A percentile compares a stretch with the other conserved stretches of the same genome.
These are phyloP conservation scores for Cordyceps fumosorosea DNA, from an alignment of 2,329 filamentous ascomycete genomes.

Conservation along the genomic window DNA sequence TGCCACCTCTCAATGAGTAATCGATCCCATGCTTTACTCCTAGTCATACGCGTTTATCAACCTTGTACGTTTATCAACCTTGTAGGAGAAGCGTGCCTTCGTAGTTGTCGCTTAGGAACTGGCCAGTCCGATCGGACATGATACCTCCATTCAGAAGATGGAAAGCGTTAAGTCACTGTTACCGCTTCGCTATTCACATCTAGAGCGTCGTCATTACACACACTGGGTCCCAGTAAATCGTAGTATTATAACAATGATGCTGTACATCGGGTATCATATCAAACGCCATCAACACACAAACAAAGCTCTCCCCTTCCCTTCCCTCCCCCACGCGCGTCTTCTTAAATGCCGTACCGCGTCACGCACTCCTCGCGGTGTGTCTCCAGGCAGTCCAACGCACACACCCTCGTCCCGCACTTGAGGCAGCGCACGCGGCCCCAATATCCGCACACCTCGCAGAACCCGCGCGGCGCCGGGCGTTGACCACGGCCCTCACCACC, in stretches of 20 bases:
- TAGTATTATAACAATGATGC: neutral
- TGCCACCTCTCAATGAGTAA: too few species aligned
- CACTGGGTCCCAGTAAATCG: neutral
- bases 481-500: conserved; percentile 18
- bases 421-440: conserved; percentile 72
- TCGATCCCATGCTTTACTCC: too few species aligned
- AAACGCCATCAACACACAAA: neutral
- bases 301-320: too few species aligned
- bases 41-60: too few species aligned
- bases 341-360: conserved; percentile 50
- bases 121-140: too few species aligned
- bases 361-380: conserved; percentile 67
- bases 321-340: neutral
- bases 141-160: too few species aligned
- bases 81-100: too few species aligned
- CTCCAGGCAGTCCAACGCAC: conserved; percentile 67
- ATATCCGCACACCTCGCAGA: conserved; percentile 77
- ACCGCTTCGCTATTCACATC: neutral
- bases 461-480: conserved; percentile 52
- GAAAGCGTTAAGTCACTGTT: too few species aligned
- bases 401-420: conserved; percentile 73
- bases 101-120: too few species aligned
- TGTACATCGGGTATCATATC: conserved; percentile 6
- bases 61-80: too few species aligned
- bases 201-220: neutral